Conservation (phyloP, 2,329 filamentous ascomycete species). For the Elsinoe fawcettii region DNA sequence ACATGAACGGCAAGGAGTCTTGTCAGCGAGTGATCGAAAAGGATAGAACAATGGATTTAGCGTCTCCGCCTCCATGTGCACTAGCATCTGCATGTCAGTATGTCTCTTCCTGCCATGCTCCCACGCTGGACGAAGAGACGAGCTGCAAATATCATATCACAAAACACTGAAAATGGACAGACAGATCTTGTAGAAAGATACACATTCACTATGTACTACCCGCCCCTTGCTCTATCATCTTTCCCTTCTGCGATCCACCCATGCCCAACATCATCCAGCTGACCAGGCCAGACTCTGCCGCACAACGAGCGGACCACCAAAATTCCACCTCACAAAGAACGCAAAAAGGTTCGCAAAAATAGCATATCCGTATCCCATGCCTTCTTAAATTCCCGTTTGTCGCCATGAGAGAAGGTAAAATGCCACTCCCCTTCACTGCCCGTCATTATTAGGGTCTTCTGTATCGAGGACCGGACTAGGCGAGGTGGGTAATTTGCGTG, state of each 20-base stretch:
- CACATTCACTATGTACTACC: slow-evolving; percentile 9
- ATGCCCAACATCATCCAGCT: background rate
- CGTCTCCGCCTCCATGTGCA: background rate
- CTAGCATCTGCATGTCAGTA: too few species aligned
- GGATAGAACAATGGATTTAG: background rate
- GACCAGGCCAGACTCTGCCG: slow-evolving; percentile 6
- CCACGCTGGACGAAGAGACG: too few species aligned
- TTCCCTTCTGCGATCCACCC: background rate
- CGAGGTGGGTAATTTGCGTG: background rate
- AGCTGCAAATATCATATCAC: background rate
- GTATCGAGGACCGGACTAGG: background rate
- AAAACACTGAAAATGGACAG: background rate
- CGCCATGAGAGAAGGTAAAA: background rate
- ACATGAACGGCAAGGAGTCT: background rate
- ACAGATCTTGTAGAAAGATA: slow-evolving; percentile 5
- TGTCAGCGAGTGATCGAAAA: background rate
- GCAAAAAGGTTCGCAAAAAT: background rate
- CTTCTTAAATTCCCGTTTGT: background rate
- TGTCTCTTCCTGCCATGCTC: too few species aligned
- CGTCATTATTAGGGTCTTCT: background rate
- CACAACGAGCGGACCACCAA: too few species aligned
- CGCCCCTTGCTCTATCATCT: too few species aligned
- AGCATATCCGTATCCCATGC: background rate
- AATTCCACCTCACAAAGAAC: too few species aligned
- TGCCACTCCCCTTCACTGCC: background rate